phyloP scores from a whole-genome alignment of 1,284 basidiomycete species.

The Irpex sp. region DNA sequence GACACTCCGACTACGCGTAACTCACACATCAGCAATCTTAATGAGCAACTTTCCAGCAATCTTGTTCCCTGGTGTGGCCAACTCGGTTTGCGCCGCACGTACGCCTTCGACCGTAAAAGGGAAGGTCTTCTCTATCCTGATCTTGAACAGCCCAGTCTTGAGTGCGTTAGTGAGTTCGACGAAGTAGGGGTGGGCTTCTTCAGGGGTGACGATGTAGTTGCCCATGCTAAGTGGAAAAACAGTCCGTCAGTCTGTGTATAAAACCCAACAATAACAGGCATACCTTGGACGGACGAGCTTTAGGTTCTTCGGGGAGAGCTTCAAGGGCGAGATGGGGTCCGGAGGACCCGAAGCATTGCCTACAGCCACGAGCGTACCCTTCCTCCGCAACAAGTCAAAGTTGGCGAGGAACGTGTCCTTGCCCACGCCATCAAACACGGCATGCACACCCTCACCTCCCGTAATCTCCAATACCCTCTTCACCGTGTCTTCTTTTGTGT shows the following conservation, averaged over 20 bases:
- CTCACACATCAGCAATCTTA: slow-evolving; percentile 34
- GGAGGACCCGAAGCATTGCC: slow-evolving; percentile 91
- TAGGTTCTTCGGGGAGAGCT: slow-evolving; percentile 81
- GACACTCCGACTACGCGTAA: neutral
- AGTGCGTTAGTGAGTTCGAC: slow-evolving; percentile 69
- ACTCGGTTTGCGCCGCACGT: slow-evolving; percentile 76
- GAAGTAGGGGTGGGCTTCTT: slow-evolving; percentile 68
- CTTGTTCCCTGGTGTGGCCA: slow-evolving; percentile 57
- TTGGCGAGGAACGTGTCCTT: slow-evolving; percentile 62
- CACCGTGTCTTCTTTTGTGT: slow-evolving; percentile 70
- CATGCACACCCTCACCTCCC: slow-evolving; percentile 81
- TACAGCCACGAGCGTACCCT: slow-evolving; percentile 85
- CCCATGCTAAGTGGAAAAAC: slow-evolving; percentile 35
- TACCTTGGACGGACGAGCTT: slow-evolving; percentile 76
- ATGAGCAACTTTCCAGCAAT: slow-evolving; percentile 84
- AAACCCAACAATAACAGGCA: slow-evolving; percentile 22
- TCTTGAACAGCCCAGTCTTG: slow-evolving; percentile 58
- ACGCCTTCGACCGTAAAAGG: slow-evolving; percentile 82
- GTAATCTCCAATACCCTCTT: slow-evolving; percentile 76
- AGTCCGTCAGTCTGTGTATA: neutral
- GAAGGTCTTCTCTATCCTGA: slow-evolving; percentile 77
- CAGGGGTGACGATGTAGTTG: slow-evolving; percentile 71
- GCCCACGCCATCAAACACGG: slow-evolving; percentile 92
- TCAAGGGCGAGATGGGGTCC: slow-evolving; percentile 70
- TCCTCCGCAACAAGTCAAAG: slow-evolving; percentile 34